These are phyloP conservation scores for Picea glauca DNA, from an alignment of 75 land plant genomes.

Conservation along the genomic window DNA sequence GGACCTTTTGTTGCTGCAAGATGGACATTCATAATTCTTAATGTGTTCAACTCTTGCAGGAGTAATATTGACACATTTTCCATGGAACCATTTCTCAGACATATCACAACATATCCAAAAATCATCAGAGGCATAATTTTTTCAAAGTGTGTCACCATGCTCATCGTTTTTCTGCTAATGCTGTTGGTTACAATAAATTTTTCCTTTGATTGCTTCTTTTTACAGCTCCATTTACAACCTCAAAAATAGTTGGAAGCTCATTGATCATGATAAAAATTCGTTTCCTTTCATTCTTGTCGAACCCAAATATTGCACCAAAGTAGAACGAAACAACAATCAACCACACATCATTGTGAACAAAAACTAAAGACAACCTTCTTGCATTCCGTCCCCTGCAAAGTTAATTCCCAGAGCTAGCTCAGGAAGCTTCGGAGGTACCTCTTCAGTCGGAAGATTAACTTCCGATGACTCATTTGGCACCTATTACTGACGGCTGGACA, in stretches of 20 bases:
- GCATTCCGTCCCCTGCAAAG: slow-evolving; percentile 80
- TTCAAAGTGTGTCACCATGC: slow-evolving; percentile 55
- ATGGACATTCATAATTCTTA: slow-evolving; percentile 66
- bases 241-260: slow-evolving; percentile 73
- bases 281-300: slow-evolving; percentile 52
- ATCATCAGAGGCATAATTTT: slow-evolving; percentile 47
- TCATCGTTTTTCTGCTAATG: slow-evolving; percentile 42
- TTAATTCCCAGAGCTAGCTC: slow-evolving; percentile 74
- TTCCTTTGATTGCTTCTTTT: slow-evolving; percentile 39
- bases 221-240: slow-evolving; percentile 57
- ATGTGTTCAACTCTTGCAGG: slow-evolving; percentile 66
- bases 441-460: slow-evolving; percentile 65
- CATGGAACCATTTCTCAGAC: slow-evolving; percentile 65
- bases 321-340: slow-evolving; percentile 59
- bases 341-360: slow-evolving; percentile 82
- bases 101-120: slow-evolving; percentile 64
- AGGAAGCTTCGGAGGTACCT: slow-evolving; percentile 76
- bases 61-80: slow-evolving; percentile 64
- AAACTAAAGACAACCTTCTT: slow-evolving; percentile 59
- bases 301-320: slow-evolving; percentile 65
- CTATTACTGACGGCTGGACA: no score
- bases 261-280: slow-evolving; percentile 64
- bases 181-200: slow-evolving; percentile 37
- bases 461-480: slow-evolving; percentile 65
- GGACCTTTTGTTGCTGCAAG: slow-evolving; percentile 52